Evolutionary conservation across 352 stramenopile genomes (phyloP).

Genomic region (Globisporangium cederbergense): DNA sequence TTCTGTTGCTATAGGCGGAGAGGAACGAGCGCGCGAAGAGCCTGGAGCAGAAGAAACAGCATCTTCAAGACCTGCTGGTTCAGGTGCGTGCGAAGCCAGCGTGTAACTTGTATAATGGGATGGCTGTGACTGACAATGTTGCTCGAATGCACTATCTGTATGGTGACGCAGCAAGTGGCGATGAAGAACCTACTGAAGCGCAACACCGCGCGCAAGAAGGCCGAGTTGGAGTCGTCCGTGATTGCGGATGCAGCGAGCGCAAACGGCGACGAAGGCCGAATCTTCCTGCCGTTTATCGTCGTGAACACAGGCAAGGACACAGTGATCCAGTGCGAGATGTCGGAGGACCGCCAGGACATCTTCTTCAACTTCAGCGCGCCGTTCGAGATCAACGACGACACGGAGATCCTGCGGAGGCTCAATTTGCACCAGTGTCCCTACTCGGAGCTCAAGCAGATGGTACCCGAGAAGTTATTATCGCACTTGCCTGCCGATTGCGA

Average conservation of each 20-base stretch:
- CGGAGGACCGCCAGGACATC: conserved; percentile 91
- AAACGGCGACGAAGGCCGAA: conserved; percentile 67
- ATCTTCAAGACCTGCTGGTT: conserved; percentile 91
- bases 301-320: conserved; percentile 94
- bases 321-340: conserved; percentile 97
- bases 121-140: conserved; percentile 1
- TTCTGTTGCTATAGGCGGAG: conserved; percentile 40
- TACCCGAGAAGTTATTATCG: conserved; percentile 71
- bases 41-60: conserved; percentile 86
- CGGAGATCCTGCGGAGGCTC: conserved; percentile 94
- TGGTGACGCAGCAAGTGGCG: conserved; percentile 76
- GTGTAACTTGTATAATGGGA: not conserved
- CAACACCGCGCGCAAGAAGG: conserved; percentile 72
- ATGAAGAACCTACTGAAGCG: conserved; percentile 92
- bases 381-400: conserved; percentile 98
- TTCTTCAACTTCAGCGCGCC: conserved; percentile 96
- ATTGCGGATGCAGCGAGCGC: not conserved
- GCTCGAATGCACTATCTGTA: not conserved
- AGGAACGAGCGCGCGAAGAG: conserved; percentile 74
- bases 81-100: conserved; percentile 37
- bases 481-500: conserved; percentile 80
- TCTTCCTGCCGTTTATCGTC: conserved; percentile 96
- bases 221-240: conserved; percentile 31
- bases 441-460: conserved; percentile 64
- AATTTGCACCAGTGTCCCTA: conserved; percentile 82